Base-by-base conservation (phyloP, 495 filamentous ascomycete genomes). In the Neurospora hispaniola region DNA sequence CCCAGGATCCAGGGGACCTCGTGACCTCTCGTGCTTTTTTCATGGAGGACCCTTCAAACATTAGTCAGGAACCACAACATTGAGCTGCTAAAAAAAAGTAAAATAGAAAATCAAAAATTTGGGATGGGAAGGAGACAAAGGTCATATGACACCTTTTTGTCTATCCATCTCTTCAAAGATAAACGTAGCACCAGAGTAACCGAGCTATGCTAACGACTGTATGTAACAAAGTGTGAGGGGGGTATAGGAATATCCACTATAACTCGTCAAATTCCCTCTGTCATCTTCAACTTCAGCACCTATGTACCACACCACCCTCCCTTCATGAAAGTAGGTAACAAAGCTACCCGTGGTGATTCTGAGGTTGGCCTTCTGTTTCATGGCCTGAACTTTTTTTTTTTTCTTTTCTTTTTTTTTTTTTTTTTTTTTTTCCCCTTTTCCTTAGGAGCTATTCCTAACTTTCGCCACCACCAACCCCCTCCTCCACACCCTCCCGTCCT, bases 21-120 rank as follows among this genome's bases (percentile, higher is more conserved):
- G 74, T 75, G 74, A 75, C 74, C 54, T 27, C 54, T 71, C 62
- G 72, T 62, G 68, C 69, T 11, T 43, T 40, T 40, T 42, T 38
- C n/a, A 42, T 62, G 54, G 54, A 62, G 46, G 66, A 69, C 72
- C 72, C 72, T 71, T 73, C 43, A 27, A 71, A 68, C 72, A 72
- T 62, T 75, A 72, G 74, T 73, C 69, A 75, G 74, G 74, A 42
- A 75, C 72, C n/a, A 41, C 46, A 18, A 31, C 48, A 41, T 3
- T 11, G n/a, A 54, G n/a, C 46, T 23, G 35, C 35, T 38, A 38
- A 38, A 38, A 38, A 38, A 38, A 38, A 38, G 35, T 38, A 38
- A 38, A 38, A 38, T 2, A 38, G 6, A 38, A 38, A 38, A 38
- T 5, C 5, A 23, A 54, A 44, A 23, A 54, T 2, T 20, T 31